Evolutionary conservation across 2,329 filamentous ascomycete species (phyloP), one percentile per base, ranked within the genome.

Genomic region (Epichloe sibirici): DNA sequence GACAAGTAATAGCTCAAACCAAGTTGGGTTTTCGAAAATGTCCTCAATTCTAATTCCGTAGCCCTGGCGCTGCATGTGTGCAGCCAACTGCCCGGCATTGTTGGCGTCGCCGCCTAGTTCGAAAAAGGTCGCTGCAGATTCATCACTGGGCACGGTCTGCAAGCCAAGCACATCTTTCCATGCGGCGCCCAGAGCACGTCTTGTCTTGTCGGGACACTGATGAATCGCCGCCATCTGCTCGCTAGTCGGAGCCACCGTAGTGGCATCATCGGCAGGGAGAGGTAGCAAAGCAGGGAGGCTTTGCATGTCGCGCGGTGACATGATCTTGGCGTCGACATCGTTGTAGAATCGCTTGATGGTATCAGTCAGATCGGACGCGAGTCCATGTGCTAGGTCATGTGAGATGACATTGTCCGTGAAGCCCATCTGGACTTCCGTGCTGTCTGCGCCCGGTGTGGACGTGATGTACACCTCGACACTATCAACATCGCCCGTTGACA

Each of bases 331-430:
- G 25, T 49, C 47, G 11, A 34, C 28, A 3, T 21, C 23, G 4
- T 15, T 34, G 25, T 44, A 49, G 39, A 49, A 49, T 35, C 5
- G 39, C 28, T n/a, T 42, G 4, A 48, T 35, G 9, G 43, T 51
- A 13, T 51, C 49, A 2, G 21, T 4, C 17, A 51, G 35, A 17
- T 51, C 43, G 1, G 43, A 47, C 13, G 50, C 37, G 23, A 51
- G 44, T 23, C 28, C 15, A 15, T 40, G 25, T 12, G 44, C 50
- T 23, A 51, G n/a, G 5, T 23, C 5, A 12, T 23, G 7, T 1
- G 50, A 13, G 25, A 51, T 42, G 44, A 51, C 37, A 35, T 51
- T 51, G 35, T 51, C 44, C 37, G 49, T 43, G 43, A 51, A 51
- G 17, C 15, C 17, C 21, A 51, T 15, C 1, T 51, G 43, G n/a